Conservation (phyloP, 1,284 basidiomycete genomes). For the Leccinum griseonigrum region DNA sequence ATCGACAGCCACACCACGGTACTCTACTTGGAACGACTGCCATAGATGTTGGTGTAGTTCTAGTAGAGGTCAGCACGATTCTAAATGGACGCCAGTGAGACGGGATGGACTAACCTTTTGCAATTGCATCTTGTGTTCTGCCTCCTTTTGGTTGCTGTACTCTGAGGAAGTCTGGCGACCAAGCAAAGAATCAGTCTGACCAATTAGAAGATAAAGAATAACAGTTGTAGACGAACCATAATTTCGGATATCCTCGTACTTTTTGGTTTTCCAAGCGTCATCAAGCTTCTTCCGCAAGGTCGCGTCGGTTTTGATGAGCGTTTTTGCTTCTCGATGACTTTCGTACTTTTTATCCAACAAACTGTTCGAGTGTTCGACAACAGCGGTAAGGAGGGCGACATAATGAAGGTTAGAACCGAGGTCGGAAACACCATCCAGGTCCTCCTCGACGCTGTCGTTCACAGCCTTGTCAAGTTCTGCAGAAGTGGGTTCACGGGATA, state of each 20-base stretch:
- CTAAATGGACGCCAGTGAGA: not conserved
- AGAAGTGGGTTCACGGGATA: not conserved
- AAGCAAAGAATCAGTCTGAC: not conserved
- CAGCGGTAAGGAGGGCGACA: rapidly evolving
- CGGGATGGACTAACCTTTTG: not conserved
- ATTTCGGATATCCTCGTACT: not conserved
- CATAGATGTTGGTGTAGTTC: not conserved
- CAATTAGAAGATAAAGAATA: not conserved
- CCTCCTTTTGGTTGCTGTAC: not conserved
- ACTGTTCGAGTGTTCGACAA: not conserved
- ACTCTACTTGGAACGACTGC: conserved; percentile 6
- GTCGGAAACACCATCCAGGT: not conserved
- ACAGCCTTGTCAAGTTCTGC: not conserved
- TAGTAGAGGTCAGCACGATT: not conserved
- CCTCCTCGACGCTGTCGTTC: not conserved
- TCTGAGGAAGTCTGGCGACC: not conserved
- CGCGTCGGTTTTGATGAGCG: not conserved
- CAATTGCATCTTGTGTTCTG: not conserved
- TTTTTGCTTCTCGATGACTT: not conserved
- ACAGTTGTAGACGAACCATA: not conserved
- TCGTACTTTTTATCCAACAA: not conserved
- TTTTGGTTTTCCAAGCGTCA: not conserved
- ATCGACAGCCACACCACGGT: conserved; percentile 13
- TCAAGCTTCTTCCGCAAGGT: not conserved
- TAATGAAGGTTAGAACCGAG: not conserved